Evolutionary conservation across 306 rosid species (phyloP), one percentile per base, ranked within the genome.

Genomic region (Sicyos edulis): DNA sequence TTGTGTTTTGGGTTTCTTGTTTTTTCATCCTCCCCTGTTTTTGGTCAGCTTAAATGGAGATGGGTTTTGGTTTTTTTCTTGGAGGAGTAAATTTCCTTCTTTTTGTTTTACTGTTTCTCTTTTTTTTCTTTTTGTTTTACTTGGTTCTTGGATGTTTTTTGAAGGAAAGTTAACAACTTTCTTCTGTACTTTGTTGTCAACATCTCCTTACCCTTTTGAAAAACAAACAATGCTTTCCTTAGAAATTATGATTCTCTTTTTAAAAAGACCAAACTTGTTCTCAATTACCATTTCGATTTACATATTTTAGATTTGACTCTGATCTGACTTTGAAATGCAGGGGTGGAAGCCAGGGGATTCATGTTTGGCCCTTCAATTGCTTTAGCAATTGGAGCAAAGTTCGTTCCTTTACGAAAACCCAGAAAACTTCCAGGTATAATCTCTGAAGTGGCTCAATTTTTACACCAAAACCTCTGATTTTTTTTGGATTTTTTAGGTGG

Each of bases 261-360:
- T 47, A 26, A 32, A 21, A 10, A 40, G 15, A 3, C n/a, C 8
- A 34, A 22, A 45, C 45, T 21, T 55, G 26, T 44, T 24, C 53
- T 79, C 74, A 52, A 32, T 86, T 79, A 40, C 55, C 73, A 68
- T 13, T 44, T 60, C 15, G 40, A 54, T 79, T 4, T 11, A 29
- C 47, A 60, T 44, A 47, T 29, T 60, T 60, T 59, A 2, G 65
- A 59, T 26, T 59, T 22, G 51, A 4, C 5, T 63, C 8, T 37
- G 50, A 60, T 6, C 64, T 7, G 0, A 47, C 45, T 24, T 13
- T 12, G 11, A 22, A 71, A 49, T 76, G 80, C 65, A 93, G 98
- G 99, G 21, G 88, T 93, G 71, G 99, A 93, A 80, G 97, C 99
- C 10, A 88, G 99, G 68, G 99, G 99, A 16, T 93, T 93, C 85